Percentiles rank a stretch among this genome's conserved stretches.
Conservation (phyloP, 768 basidiomycete species). For the Psilocybe subaeruginosa region DNA sequence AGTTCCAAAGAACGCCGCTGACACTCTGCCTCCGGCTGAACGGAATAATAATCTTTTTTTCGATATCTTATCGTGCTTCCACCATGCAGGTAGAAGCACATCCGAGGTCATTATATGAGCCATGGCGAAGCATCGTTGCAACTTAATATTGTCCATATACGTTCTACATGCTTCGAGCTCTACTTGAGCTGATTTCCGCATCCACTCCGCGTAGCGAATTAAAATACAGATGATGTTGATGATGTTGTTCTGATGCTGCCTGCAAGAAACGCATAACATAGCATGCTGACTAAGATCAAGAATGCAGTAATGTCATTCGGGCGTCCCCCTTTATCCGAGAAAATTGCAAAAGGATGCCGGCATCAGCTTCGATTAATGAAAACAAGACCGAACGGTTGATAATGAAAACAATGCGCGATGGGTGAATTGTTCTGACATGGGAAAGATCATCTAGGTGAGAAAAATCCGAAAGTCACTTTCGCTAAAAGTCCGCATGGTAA, state of each 20-base stretch:
- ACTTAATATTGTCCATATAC: constrained; percentile 7
- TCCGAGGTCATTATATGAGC: background rate
- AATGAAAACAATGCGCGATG: constrained; percentile 2
- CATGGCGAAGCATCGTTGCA: constrained; percentile 5
- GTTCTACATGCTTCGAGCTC: constrained; percentile 13
- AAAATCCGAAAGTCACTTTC: background rate
- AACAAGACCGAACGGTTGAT: background rate
- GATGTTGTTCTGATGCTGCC: constrained; percentile 6
- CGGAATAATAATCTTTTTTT: constrained; percentile 9
- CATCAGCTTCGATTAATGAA: constrained; percentile 7
- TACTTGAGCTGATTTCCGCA: constrained; percentile 16
- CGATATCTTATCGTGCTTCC: constrained; percentile 22
- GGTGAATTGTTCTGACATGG: background rate
- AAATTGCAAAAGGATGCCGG: background rate
- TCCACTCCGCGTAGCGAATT: constrained; percentile 12
- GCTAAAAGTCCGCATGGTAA: constrained; percentile 3
- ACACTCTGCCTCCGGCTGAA: constrained; percentile 6
- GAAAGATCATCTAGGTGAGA: background rate
- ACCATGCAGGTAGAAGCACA: constrained; percentile 8
- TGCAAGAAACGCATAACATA: background rate
- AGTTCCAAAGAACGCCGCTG: constrained; percentile 18
- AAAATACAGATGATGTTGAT: constrained; percentile 5
- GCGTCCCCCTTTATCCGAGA: constrained; percentile 5
- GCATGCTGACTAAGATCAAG: background rate
- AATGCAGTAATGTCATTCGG: background rate